Conservation (phyloP, 345 rosid species). For the Eucalyptus grandis region DNA sequence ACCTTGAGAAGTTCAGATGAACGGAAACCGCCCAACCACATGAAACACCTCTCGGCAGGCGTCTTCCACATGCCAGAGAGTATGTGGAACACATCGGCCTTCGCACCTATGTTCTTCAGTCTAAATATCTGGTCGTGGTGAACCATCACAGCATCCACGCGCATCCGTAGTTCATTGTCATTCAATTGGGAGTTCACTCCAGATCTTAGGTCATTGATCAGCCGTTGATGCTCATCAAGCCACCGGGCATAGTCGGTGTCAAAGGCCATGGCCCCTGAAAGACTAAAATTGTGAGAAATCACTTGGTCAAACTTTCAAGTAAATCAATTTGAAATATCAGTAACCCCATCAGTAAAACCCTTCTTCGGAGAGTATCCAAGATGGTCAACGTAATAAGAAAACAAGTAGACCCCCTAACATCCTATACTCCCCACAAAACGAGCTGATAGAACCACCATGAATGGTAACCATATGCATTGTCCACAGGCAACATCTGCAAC, state of each 20-base stretch:
- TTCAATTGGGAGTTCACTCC: constrained; percentile 53
- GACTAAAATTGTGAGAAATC: neutral
- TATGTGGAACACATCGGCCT: constrained; percentile 88
- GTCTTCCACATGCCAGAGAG: constrained; percentile 98
- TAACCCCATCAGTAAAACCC: neutral
- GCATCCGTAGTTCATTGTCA: constrained; percentile 52
- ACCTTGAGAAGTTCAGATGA: constrained; percentile 94
- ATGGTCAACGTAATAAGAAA: neutral
- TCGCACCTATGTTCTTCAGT: constrained; percentile 58
- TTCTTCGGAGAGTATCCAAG: neutral
- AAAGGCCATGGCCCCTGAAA: constrained; percentile 64
- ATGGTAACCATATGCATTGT: neutral
- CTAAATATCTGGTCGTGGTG: constrained; percentile 72
- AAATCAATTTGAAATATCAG: neutral
- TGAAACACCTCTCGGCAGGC: constrained; percentile 87
- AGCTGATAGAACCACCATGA: neutral
- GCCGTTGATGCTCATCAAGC: constrained; percentile 82
- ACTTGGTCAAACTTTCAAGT: neutral
- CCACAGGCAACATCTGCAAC: neutral
- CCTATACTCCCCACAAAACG: neutral
- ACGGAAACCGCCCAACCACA: constrained; percentile 97
- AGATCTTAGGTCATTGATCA: constrained; percentile 61
- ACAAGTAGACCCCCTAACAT: neutral
- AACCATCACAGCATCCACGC: constrained; percentile 69
- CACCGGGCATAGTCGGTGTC: constrained; percentile 76